Percentiles rank a stretch among this genome's conserved stretches.
These are phyloP conservation scores for Plantago ovata DNA, from an alignment of 257 asterid genomes.

Conservation along the genomic window DNA sequence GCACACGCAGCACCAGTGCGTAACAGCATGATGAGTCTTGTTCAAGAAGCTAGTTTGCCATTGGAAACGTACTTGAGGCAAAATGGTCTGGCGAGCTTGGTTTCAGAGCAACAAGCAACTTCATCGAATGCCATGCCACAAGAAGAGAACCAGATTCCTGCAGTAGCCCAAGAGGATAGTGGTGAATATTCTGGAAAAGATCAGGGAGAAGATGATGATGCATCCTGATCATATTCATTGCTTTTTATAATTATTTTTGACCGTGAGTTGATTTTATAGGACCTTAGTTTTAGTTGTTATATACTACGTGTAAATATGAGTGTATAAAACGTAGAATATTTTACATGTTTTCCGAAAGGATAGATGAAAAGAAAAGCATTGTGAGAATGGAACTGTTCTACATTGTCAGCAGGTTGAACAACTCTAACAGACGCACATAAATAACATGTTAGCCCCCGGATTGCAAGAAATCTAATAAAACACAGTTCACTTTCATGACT, in stretches of 20 bases:
- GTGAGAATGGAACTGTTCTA: constrained; percentile 5
- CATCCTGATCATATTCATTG: constrained; percentile 21
- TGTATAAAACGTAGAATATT: background rate
- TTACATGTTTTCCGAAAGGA: constrained; percentile 6
- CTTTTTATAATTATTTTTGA: background rate
- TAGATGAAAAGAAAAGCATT: background rate
- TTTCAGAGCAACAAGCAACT: constrained; percentile 44
- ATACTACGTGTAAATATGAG: no score
- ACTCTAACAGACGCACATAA: no score
- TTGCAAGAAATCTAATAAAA: background rate
- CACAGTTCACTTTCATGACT: background rate
- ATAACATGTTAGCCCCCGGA: no score
- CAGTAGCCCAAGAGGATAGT: constrained; percentile 43
- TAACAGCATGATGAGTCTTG: constrained; percentile 69
- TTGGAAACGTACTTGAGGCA: constrained; percentile 70
- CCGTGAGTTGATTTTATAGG: background rate
- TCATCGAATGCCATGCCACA: constrained; percentile 17
- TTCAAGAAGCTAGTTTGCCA: constrained; percentile 85
- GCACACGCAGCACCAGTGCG: constrained; percentile 30
- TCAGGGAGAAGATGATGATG: constrained; percentile 32
- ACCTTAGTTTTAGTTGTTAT: background rate
- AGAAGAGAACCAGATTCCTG: constrained; percentile 32
- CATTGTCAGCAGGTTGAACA: no score
- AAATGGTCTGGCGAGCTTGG: constrained; percentile 86
- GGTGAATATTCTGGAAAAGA: constrained; percentile 31